Evolutionary conservation across 257 asterid genomes (phyloP).

Genomic region (Coffea canephora): DNA sequence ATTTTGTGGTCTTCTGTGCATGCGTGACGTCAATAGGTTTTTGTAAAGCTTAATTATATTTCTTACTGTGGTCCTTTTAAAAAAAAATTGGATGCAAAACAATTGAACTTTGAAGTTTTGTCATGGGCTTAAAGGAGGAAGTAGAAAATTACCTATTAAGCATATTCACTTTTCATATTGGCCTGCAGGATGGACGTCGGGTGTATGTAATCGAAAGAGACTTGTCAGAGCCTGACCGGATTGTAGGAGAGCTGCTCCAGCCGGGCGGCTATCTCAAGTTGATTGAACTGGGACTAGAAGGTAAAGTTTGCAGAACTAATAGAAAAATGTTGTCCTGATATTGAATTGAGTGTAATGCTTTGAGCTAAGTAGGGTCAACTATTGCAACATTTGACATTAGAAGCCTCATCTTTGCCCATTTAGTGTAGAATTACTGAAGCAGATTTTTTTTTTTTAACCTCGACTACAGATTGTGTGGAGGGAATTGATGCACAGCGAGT

Average conservation of each 20-base stretch:
- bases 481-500: constrained; percentile 89
- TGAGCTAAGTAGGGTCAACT: neutral
- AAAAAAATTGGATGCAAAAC: neutral
- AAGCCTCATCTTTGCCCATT: neutral
- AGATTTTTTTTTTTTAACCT: constrained; percentile 13
- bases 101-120: neutral
- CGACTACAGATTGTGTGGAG: constrained; percentile 68
- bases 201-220: constrained; percentile 86
- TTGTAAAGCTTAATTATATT: neutral
- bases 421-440: neutral
- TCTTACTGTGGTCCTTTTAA: neutral
- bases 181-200: constrained; percentile 72
- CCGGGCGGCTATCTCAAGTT: constrained; percentile 94
- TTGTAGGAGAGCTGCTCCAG: constrained; percentile 92
- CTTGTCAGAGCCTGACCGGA: constrained; percentile 81
- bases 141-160: neutral
- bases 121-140: neutral
- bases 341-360: neutral
- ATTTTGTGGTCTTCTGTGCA: neutral
- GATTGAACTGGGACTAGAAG: constrained; percentile 78
- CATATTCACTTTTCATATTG: constrained; percentile 7
- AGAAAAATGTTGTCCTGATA: neutral
- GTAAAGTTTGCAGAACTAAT: constrained; percentile 30
- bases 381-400: neutral
- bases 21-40: neutral